Evolutionary conservation across 1,139 yeast genomes (phyloP), one percentile per base, ranked within the genome.

Genomic region (Saccharomyces hybrid): DNA sequence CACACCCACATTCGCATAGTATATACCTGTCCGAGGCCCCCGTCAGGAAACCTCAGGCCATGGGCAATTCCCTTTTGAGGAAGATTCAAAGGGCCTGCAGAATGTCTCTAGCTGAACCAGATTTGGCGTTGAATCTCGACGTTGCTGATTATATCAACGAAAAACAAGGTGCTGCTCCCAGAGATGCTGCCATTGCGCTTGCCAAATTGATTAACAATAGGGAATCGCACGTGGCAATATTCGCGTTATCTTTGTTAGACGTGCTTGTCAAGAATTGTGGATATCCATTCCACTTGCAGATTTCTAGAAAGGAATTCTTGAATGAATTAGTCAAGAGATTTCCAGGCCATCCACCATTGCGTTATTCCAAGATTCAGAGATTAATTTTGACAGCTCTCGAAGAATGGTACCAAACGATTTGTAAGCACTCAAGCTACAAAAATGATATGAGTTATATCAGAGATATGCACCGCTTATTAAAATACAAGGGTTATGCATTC

Each of bases 231-330:
- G 86, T 88, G 71, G 71, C 83, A 1, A 71, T 79, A 47, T 75
- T 80, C 55, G 83, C 84, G 0, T 63, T 81, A 56, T 74, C 78
- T 1, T 64, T 76, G 53, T 80, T 93, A 61, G 98, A 93, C 68
- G 88, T 88, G 58, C 77, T 93, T 64, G 98, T 93, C 55, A 93
- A 93, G 74, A 93, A 93, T 73, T 93, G 99, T 74, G 98, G 98
- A 2, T 93, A 91, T 69, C 97, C 98, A 2, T 86, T 93, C 75
- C 98, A 93, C 60, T 76, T 93, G 53, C 98, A 93, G 73, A 87
- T 93, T 54, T 87, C 96, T 13, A 80, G 98, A 58, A 91, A 91
- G 70, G 98, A 91, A 67, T 93, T 93, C 63, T 77, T 93, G 67
- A 93, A 93, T 70, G 96, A 88, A 65, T 78, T 93, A 66, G 98